Conservation (phyloP, 805 yeast species). For the Candida manassasensis region DNA sequence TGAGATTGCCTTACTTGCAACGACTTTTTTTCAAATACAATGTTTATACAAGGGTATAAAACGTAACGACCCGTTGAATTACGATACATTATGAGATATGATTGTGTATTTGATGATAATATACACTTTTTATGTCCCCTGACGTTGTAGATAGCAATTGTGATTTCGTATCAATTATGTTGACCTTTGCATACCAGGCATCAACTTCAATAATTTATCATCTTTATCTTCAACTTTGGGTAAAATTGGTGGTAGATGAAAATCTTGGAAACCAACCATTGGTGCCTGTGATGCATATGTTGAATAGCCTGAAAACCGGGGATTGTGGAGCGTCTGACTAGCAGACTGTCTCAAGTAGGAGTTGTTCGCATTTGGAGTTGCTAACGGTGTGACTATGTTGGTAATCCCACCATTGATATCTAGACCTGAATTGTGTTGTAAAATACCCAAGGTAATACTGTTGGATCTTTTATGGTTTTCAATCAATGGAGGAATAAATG, state of each 20-base stretch:
- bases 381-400: background rate
- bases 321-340: background rate
- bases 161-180: no score
- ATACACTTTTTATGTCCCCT: no score
- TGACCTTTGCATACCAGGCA: conserved; percentile 4
- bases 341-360: conserved; percentile 1
- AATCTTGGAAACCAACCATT: conserved; percentile 4
- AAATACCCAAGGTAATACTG: conserved; percentile 1
- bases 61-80: no score
- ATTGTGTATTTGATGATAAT: no score
- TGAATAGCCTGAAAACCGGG: conserved; percentile 7
- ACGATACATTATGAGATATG: no score
- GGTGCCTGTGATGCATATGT: conserved; percentile 12
- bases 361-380: background rate
- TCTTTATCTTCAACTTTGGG: conserved; percentile 4
- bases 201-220: background rate
- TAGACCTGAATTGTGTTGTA: conserved; percentile 1
- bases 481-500: background rate
- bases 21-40: no score
- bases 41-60: no score
- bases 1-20: no score
- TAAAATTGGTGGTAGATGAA: conserved; percentile 12
- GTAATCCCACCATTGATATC: background rate
- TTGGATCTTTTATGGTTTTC: conserved; percentile 2
- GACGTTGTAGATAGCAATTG: no score